Conservation (phyloP, 2,329 filamentous ascomycete genomes). For the Fusarium sp. region DNA sequence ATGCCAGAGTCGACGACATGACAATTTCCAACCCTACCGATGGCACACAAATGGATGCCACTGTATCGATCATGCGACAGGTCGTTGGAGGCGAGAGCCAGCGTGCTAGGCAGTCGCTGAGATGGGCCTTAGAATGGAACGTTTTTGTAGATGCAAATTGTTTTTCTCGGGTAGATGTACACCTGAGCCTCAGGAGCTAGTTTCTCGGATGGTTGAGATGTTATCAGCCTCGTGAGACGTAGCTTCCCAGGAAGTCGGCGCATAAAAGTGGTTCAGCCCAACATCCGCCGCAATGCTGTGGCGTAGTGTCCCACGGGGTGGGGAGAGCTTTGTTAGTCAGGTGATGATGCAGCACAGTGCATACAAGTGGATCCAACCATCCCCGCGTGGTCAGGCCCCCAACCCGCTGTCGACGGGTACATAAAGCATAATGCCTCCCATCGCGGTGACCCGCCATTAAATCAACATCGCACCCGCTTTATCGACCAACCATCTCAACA, state of each 20-base stretch:
- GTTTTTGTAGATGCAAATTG: not conserved
- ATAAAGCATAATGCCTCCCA: not conserved
- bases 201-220: too few relatives aligned
- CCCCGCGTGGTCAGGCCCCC: not conserved
- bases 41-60: too few relatives aligned
- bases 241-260: not conserved
- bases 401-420: not conserved
- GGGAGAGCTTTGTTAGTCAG: too few relatives aligned
- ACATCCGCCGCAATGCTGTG: not conserved
- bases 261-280: not conserved
- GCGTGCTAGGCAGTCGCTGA: too few relatives aligned
- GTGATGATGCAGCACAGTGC: not conserved
- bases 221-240: not conserved
- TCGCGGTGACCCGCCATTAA: not conserved
- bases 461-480: not conserved
- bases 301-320: too few relatives aligned
- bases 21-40: too few relatives aligned
- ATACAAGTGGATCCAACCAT: not conserved
- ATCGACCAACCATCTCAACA: not conserved
- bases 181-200: not conserved
- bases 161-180: not conserved
- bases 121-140: not conserved
- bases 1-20: too few relatives aligned
- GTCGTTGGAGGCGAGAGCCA: too few relatives aligned
- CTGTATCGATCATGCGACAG: too few relatives aligned